Conservation (phyloP, 2,329 filamentous ascomycete genomes). For the Thermothelomyces thermophilus region DNA sequence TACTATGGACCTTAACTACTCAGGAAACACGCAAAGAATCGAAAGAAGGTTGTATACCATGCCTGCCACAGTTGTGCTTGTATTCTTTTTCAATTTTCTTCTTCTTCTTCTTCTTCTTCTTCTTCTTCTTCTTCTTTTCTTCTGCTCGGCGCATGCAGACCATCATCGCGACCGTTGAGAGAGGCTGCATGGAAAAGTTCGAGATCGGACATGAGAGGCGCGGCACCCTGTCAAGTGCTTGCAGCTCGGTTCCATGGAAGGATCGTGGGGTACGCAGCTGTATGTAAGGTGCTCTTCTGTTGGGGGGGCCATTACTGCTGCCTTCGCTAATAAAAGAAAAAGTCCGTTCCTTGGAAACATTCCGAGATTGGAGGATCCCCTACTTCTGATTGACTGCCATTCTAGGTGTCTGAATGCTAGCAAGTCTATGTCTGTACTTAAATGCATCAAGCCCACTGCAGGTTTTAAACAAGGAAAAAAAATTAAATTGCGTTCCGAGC, state of each 20-base stretch:
- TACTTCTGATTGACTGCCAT: too few species aligned
- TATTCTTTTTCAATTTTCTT: background rate
- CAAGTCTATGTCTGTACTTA: too few species aligned
- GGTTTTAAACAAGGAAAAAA: too few species aligned
- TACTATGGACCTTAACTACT: too few species aligned
- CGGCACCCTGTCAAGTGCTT: background rate
- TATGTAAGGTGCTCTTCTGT: too few species aligned
- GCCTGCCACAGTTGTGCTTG: background rate
- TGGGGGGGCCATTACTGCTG: background rate
- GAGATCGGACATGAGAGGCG: background rate
- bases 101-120: background rate
- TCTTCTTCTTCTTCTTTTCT: background rate
- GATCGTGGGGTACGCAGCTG: background rate
- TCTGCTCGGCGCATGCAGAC: too few species aligned
- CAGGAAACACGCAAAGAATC: background rate
- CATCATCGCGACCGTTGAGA: too few species aligned
- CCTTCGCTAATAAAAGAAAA: background rate
- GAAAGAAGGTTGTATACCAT: background rate
- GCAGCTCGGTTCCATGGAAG: background rate
- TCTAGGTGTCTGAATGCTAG: too few species aligned
- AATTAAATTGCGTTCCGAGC: too few species aligned
- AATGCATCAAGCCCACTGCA: too few species aligned
- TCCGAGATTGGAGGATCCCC: too few species aligned
- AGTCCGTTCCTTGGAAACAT: too few species aligned
- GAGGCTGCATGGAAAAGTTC: background rate